These are phyloP conservation scores for Myxozyma sirexii DNA, from an alignment of 805 yeast species.

Conservation along the genomic window DNA sequence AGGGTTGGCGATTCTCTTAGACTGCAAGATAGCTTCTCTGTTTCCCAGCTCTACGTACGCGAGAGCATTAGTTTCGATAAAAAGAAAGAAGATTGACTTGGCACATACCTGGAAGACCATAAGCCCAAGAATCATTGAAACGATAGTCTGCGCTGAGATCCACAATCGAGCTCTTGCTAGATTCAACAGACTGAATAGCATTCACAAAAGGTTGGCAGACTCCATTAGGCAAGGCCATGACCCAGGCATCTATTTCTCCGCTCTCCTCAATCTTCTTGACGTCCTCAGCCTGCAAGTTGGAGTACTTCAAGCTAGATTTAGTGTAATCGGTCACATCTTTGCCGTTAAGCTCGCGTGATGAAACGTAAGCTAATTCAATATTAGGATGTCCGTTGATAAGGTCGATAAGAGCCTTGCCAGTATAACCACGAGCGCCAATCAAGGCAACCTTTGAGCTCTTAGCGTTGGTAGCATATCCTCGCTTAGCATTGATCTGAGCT, in stretches of 20 bases:
- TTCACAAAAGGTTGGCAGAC: constrained; percentile 68
- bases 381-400: constrained; percentile 86
- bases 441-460: constrained; percentile 75
- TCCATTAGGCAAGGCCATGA: constrained; percentile 98
- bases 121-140: constrained; percentile 90
- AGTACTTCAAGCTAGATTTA: constrained; percentile 68
- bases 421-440: constrained; percentile 97
- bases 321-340: constrained; percentile 84
- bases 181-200: constrained; percentile 51
- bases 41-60: constrained; percentile 64
- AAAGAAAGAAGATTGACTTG: no score
- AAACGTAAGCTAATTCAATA: constrained; percentile 87
- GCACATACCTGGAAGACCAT: constrained; percentile 76
- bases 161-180: constrained; percentile 72
- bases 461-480: constrained; percentile 46
- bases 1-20: constrained; percentile 89
- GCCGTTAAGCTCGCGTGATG: constrained; percentile 93
- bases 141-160: constrained; percentile 96
- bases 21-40: constrained; percentile 65
- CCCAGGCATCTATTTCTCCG: constrained; percentile 91
- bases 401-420: constrained; percentile 90
- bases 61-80: neutral
- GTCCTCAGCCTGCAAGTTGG: constrained; percentile 85
- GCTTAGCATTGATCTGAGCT: neutral
- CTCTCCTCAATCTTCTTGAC: constrained; percentile 74